These are phyloP conservation scores for Rhizopus microsporus DNA, from an alignment of 371 early-diverging fungal genomes.

Conservation along the genomic window DNA sequence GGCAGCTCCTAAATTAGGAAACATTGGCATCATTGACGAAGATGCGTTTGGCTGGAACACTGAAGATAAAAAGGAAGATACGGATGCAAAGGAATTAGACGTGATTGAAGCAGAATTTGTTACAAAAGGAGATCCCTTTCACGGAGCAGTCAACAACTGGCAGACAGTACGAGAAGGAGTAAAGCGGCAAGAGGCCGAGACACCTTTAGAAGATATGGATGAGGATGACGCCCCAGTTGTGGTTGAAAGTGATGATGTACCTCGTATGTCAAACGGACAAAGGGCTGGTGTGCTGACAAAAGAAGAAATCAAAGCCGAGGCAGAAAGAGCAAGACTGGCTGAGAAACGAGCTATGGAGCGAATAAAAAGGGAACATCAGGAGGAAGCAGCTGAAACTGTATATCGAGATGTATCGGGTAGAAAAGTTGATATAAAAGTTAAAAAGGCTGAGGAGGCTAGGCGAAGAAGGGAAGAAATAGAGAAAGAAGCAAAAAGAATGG, in stretches of 20 bases:
- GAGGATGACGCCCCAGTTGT: constrained; percentile 53
- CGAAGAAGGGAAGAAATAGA: constrained; percentile 62
- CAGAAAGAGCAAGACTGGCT: constrained; percentile 43
- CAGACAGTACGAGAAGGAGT: constrained; percentile 51
- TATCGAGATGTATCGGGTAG: constrained; percentile 78
- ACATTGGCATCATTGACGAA: constrained; percentile 58
- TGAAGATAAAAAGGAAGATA: constrained; percentile 15
- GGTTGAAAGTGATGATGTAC: constrained; percentile 39
- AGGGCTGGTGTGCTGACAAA: constrained; percentile 59
- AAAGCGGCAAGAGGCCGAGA: constrained; percentile 14
- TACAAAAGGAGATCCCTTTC: constrained; percentile 32
- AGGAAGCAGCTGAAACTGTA: constrained; percentile 72
- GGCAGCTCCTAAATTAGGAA: constrained; percentile 32
- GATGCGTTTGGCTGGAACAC: constrained; percentile 50
- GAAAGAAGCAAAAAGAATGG: constrained; percentile 63
- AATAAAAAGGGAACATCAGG: constrained; percentile 29
- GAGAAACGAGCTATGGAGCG: constrained; percentile 41
- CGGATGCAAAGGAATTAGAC: constrained; percentile 6
- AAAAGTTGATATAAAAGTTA: constrained; percentile 68
- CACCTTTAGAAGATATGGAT: constrained; percentile 50
- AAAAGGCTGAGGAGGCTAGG: constrained; percentile 62
- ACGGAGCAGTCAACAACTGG: constrained; percentile 47
- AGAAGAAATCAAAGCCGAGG: constrained; percentile 49
- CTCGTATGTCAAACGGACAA: constrained; percentile 57
- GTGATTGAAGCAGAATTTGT: not conserved